These are phyloP conservation scores for Corylus avellana DNA, from an alignment of 306 rosid genomes.

Conservation along the genomic window DNA sequence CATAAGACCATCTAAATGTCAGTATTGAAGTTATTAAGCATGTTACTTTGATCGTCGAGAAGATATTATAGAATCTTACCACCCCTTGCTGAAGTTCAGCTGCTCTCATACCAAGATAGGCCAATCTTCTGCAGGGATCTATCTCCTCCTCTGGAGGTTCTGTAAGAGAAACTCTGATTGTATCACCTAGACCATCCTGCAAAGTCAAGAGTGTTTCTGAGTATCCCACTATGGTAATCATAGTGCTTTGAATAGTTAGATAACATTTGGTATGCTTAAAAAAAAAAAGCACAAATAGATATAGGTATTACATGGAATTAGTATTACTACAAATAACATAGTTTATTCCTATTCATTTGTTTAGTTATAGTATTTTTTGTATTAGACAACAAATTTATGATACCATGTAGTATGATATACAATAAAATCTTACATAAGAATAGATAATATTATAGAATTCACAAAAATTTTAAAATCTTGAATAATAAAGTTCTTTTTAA, in stretches of 20 bases:
- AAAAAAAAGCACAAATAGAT: not conserved
- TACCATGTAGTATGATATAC: not conserved
- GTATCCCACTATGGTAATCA: not conserved
- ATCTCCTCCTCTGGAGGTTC: constrained; percentile 99
- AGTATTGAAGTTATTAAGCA: constrained; percentile 17
- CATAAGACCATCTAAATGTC: constrained; percentile 8
- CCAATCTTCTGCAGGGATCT: constrained; percentile 90
- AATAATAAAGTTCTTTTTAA: too few species aligned
- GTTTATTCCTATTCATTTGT: not conserved
- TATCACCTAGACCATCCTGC: constrained; percentile 98
- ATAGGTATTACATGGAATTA: not conserved
- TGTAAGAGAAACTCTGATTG: constrained; percentile 96
- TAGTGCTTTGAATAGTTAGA: not conserved
- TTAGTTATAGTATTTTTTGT: not conserved
- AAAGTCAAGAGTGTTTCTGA: constrained; percentile 1
- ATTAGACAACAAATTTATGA: too few species aligned
- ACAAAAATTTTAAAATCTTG: not conserved
- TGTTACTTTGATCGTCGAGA: constrained; percentile 12
- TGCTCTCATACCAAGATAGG: constrained; percentile 86
- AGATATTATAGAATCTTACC: constrained; percentile 59
- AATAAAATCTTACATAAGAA: not conserved
- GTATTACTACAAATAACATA: not conserved
- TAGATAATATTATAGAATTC: not conserved
- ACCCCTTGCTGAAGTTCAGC: constrained; percentile 86
- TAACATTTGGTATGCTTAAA: not conserved